phyloP scores from a whole-genome alignment of 257 asterid species.

The Agastache rugosa region DNA sequence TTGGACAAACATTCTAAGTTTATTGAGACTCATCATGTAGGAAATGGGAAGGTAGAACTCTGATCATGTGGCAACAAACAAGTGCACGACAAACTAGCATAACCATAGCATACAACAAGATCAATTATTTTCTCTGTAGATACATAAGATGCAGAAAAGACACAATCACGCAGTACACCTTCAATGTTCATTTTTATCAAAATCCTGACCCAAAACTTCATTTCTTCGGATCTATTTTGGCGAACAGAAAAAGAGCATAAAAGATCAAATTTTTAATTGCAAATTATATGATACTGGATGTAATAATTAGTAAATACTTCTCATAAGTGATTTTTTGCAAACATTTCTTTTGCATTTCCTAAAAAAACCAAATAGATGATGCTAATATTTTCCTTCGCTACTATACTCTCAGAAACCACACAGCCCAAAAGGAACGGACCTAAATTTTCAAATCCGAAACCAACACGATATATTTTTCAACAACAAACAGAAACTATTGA shows the following conservation, averaged over 20 bases:
- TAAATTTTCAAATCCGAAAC: conserved; percentile 21
- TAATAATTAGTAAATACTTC: background rate
- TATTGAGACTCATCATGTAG: background rate
- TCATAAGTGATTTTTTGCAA: background rate
- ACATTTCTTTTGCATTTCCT: background rate
- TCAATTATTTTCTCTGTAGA: conserved; percentile 1
- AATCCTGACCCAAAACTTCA: conserved; percentile 9
- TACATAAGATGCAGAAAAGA: conserved; percentile 7
- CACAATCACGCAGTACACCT: conserved; percentile 1
- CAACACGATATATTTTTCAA: background rate
- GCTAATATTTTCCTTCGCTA: conserved; percentile 1
- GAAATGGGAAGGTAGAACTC: conserved; percentile 3
- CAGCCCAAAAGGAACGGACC: conserved; percentile 22
- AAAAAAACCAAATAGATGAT: background rate
- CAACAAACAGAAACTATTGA: background rate
- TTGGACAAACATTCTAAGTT: background rate
- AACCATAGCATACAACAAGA: conserved; percentile 19
- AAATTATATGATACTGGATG: background rate
- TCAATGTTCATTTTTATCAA: conserved; percentile 22
- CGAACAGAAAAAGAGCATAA: conserved; percentile 8
- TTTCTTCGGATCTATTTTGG: background rate
- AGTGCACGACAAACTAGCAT: conserved; percentile 18
- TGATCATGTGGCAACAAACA: conserved; percentile 21
- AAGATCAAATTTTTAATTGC: background rate
- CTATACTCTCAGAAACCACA: conserved; percentile 35